Evolutionary conservation across 148 eudicot genomes (phyloP), one percentile per base, ranked within the genome.

Genomic region (Rheum nobile): DNA sequence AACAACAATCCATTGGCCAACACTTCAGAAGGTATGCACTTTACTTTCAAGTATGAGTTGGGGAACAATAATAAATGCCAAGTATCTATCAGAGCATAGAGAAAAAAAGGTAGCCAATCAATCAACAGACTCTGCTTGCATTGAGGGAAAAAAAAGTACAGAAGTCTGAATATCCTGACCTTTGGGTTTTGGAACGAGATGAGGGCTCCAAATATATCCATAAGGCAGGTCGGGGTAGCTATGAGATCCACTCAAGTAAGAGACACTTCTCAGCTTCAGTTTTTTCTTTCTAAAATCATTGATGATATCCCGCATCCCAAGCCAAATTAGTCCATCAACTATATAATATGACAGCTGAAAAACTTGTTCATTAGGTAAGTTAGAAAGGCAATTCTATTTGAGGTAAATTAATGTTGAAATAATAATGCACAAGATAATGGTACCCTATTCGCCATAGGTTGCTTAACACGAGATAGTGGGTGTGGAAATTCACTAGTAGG

Each of bases 151-250:
- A 29, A 61, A 31, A 4, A 32, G 21, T 14, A 31, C 39, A 65
- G 12, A 14, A 31, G 22, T 32, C 22, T 31, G 14, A 65, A 32
- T 65, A 16, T 65, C 10, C 83, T 47, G 21, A 90, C 97, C 97
- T 87, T 88, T 88, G 74, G 97, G 97, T 80, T 92, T 92, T 32
- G 97, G 97, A 68, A 90, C 97, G 80, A 93, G 98, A 57, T 87
- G 92, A 71, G 93, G 94, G 79, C 98, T 89, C 98, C 98, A 93
- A 24, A 93, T 85, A 79, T 93, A 93, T 65, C 95, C 98, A 79
- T 85, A 84, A 54, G 98, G 97, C 72, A 91, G 75, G 55, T 88
- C 88, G 13, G 85, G 78, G 70, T 91, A 80, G 67, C 83, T 80
- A 68, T 85, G 77, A 11, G 87, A 83, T 68, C 91, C 88, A 72